phyloP scores from a whole-genome alignment of 306 rosid species.

The Vigna angularis region DNA sequence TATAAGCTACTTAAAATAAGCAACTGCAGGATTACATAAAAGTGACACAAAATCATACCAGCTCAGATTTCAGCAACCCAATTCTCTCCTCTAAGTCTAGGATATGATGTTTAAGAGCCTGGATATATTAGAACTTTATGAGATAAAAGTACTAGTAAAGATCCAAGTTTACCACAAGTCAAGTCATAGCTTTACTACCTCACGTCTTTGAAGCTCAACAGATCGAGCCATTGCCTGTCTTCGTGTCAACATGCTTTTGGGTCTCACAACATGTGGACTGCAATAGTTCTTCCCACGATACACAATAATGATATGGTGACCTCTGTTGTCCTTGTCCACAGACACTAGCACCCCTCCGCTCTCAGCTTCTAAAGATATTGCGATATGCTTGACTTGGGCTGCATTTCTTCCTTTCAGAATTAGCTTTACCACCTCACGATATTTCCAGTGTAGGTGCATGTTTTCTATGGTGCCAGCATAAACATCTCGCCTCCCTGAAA shows the following conservation, averaged over 20 bases:
- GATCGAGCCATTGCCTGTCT: conserved; percentile 88
- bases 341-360: conserved; percentile 91
- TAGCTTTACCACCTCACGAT: conserved; percentile 87
- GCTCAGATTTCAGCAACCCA: conserved; percentile 74
- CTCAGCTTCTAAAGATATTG: conserved; percentile 94
- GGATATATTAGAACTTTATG: conserved; percentile 41
- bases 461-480: conserved; percentile 91
- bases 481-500: conserved; percentile 85
- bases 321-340: conserved; percentile 77
- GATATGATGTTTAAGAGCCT: conserved; percentile 85
- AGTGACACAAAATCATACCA: conserved; percentile 50
- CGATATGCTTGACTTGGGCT: conserved; percentile 79
- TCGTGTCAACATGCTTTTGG: conserved; percentile 76
- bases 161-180: conserved; percentile 10
- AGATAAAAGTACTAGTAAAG: conserved; percentile 33
- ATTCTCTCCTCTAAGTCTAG: conserved; percentile 71
- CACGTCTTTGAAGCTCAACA: conserved; percentile 82
- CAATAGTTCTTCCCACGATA: conserved; percentile 93
- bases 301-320: conserved; percentile 66
- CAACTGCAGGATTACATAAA: conserved; percentile 30
- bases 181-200: conserved; percentile 60
- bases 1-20: conserved; percentile 25
- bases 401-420: conserved; percentile 72
- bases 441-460: conserved; percentile 97
- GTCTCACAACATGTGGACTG: conserved; percentile 66